These are phyloP conservation scores for Phytophthora quininea DNA, from an alignment of 352 stramenopile genomes.

Conservation along the genomic window DNA sequence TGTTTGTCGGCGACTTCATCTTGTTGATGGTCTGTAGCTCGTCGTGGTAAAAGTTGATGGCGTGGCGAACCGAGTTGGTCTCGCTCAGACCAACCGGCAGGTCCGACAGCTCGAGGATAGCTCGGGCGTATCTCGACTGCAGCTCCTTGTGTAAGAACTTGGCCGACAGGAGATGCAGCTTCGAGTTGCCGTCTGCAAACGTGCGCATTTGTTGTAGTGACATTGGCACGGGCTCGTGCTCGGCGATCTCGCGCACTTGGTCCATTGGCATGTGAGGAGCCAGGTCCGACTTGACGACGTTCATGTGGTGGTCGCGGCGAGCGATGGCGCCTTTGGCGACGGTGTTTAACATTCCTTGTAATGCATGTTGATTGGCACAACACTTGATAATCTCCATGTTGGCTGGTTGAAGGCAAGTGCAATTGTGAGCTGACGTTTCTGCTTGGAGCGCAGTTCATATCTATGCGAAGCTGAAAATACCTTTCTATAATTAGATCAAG, in stretches of 20 bases:
- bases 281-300: neutral
- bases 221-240: neutral
- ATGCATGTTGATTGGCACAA: neutral
- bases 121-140: neutral
- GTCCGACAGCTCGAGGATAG: slow-evolving; percentile 2
- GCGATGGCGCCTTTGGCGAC: neutral
- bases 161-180: slow-evolving; percentile 1
- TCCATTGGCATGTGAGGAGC: neutral
- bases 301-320: neutral
- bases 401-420: neutral
- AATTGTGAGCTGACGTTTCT: neutral
- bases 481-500: neutral
- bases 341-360: neutral
- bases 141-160: slow-evolving; percentile 6
- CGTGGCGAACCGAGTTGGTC: neutral
- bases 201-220: slow-evolving; percentile 3
- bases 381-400: neutral
- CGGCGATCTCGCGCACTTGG: neutral
- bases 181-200: neutral
- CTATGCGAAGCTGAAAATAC: neutral
- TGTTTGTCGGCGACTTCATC: slow-evolving; percentile 2
- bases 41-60: neutral
- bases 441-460: neutral
- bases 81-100: neutral
- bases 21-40: slow-evolving; percentile 1